These are phyloP conservation scores for Apophysomyces elegans DNA, from an alignment of 371 early-diverging fungal genomes.

Conservation along the genomic window DNA sequence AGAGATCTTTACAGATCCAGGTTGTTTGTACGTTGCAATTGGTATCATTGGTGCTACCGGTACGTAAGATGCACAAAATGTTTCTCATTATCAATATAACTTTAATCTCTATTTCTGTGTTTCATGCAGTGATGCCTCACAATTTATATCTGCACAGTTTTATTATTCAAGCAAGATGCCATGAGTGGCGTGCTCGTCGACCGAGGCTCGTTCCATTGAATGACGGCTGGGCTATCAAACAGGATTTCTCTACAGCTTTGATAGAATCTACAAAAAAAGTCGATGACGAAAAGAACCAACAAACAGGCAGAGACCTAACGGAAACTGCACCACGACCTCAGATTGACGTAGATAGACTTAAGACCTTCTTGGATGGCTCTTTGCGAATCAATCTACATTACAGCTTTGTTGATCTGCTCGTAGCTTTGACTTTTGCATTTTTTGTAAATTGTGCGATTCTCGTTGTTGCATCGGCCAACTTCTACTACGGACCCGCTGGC, in stretches of 20 bases:
- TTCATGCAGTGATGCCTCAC: constrained; percentile 61
- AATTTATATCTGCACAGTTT: constrained; percentile 81
- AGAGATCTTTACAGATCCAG: constrained; percentile 64
- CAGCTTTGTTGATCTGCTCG: constrained; percentile 63
- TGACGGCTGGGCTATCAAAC: constrained; percentile 16
- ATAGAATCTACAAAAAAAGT: constrained; percentile 8
- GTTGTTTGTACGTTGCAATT: constrained; percentile 73
- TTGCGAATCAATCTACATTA: constrained; percentile 39
- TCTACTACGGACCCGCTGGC: constrained; percentile 56
- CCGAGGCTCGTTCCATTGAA: constrained; percentile 26
- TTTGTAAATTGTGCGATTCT: constrained; percentile 82
- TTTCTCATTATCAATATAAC: no score
- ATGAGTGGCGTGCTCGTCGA: constrained; percentile 37
- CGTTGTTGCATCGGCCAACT: constrained; percentile 80
- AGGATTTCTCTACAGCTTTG: constrained; percentile 1
- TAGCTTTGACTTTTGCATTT: constrained; percentile 75
- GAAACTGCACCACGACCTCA: constrained; percentile 19
- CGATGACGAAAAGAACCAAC: constrained; percentile 18
- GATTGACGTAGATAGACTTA: constrained; percentile 22
- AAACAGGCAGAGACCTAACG: background rate
- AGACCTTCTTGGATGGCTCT: constrained; percentile 16
- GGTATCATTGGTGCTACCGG: constrained; percentile 88
- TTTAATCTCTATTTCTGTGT: constrained; percentile 5
- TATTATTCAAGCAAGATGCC: constrained; percentile 64
- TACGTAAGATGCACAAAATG: constrained; percentile 20